A percentile compares a stretch with the other conserved stretches of the same genome.
Evolutionary conservation across 2,329 filamentous ascomycete genomes (phyloP).

Genomic region (Aurifilum marmelostoma): DNA sequence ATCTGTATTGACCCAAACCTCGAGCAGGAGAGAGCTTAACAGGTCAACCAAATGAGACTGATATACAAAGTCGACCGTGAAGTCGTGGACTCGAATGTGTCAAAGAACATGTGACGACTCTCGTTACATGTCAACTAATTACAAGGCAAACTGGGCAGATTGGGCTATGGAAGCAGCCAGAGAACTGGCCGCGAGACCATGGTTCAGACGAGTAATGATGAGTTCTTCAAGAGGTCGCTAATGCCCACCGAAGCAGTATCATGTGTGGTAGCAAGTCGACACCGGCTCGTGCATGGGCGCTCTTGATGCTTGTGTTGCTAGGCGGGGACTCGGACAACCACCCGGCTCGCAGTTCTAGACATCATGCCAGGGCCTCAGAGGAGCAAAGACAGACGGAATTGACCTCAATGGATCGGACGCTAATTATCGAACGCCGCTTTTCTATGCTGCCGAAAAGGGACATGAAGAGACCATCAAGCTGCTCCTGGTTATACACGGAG

Average conservation of each 20-base stretch:
- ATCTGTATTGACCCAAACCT: not conserved
- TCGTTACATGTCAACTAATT: no score
- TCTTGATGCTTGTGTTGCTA: not conserved
- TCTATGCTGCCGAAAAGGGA: not conserved
- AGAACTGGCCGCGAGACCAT: not conserved
- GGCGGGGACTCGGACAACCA: not conserved
- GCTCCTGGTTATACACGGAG: no score
- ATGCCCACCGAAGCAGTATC: not conserved
- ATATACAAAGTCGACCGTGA: not conserved
- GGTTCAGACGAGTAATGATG: not conserved
- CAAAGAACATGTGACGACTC: no score
- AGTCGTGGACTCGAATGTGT: not conserved
- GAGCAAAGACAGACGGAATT: not conserved
- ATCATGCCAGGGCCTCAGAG: not conserved
- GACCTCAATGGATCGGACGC: rapidly evolving
- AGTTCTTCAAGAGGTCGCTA: not conserved
- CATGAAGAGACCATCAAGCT: no score
- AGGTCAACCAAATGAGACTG: not conserved
- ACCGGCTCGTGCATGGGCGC: not conserved
- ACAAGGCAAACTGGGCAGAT: not conserved
- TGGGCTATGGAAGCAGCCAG: not conserved
- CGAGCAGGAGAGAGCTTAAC: not conserved
- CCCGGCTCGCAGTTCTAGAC: not conserved
- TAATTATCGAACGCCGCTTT: not conserved
- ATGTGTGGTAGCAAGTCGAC: not conserved